Evolutionary conservation across 495 filamentous ascomycete genomes (phyloP), one percentile per base, ranked within the genome.

Genomic region (Staphylotrichum tortipilum): DNA sequence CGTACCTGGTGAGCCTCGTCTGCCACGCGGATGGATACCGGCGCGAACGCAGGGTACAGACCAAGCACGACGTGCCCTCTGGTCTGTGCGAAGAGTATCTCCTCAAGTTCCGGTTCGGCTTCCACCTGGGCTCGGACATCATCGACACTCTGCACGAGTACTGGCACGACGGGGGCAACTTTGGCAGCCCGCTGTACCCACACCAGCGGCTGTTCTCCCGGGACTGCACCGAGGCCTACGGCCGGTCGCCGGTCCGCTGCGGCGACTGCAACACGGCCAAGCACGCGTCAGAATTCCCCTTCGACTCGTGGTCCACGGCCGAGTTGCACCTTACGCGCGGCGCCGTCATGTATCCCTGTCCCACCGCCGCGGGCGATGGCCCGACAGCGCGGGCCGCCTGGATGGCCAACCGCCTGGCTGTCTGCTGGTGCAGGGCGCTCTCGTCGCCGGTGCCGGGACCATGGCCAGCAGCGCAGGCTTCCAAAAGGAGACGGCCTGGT

Each of bases 161-260:
- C 58, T 74, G 64, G 67, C 50, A 65, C 50, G 68, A 73, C 57
- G 73, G 69, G 70, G 71, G 65, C 15, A 58, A 63, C 12, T 72
- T 73, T 28, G 62, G 60, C 9, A 51, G 56, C 52, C 5, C 42
- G 69, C 11, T 72, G 71, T 53, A 51, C 50, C 18, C 3, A 3
- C 59, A 67, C 50, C 64, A 68, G 34, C 49, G 63, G 42, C 31
- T 70, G 21, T 74, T 74, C 43, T 66, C 67, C n/a, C 70, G 68
- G 71, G 69, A 74, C 49, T 74, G 68, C 59, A 72, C 71, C 14
- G 67, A 72, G 49, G 69, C 68, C 14, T 70, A 60, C 54, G 56
- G 56, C 24, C 56, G 61, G 4, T 64, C 66, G 31, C 59, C 68
- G 3, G 47, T 49, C 2, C 55, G 24, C 7, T 73, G 69, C 57